phyloP scores from a whole-genome alignment of 2,329 filamentous ascomycete genomes.

The Xylariaceae sp. region DNA sequence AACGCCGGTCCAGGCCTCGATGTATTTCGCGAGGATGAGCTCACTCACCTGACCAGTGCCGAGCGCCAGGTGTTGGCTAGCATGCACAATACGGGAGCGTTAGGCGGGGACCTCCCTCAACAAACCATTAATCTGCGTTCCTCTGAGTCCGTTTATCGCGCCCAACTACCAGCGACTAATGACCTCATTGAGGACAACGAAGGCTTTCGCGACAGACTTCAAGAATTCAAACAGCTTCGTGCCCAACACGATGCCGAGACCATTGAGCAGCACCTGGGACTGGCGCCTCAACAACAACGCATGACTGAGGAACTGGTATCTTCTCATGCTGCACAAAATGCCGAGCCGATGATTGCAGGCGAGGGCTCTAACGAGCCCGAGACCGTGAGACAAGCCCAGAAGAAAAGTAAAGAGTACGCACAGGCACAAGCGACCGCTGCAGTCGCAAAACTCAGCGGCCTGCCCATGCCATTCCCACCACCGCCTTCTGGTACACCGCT shows the following conservation, averaged over 20 bases:
- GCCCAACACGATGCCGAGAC: constrained; percentile 61
- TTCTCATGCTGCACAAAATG: constrained; percentile 11
- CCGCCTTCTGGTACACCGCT: constrained; percentile 73
- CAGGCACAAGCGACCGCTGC: constrained; percentile 43
- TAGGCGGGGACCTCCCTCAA: constrained; percentile 32
- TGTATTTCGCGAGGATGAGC: constrained; percentile 64
- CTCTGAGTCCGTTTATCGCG: constrained; percentile 37
- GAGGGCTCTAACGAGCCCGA: constrained; percentile 18
- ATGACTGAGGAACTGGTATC: constrained; percentile 12
- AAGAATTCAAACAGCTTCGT: constrained; percentile 76
- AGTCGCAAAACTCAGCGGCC: constrained; percentile 55
- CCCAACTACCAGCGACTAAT: constrained; percentile 45
- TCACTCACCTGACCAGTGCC: constrained; percentile 55
- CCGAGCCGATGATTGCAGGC: constrained; percentile 7
- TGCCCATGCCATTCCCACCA: constrained; percentile 72
- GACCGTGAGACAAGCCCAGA: constrained; percentile 15
- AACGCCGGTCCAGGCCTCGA: constrained; percentile 45
- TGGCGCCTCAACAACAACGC: constrained; percentile 1
- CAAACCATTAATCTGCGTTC: constrained; percentile 36
- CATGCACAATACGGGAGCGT: constrained; percentile 32
- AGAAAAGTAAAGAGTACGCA: constrained; percentile 56
- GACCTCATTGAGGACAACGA: constrained; percentile 50
- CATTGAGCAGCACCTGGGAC: constrained; percentile 28
- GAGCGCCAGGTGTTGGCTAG: constrained; percentile 50
- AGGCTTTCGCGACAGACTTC: constrained; percentile 65